Evolutionary conservation across 2,329 filamentous ascomycete species (phyloP), one percentile per base, ranked within the genome.

Genomic region (Sclerotinia sclerotiorum): DNA sequence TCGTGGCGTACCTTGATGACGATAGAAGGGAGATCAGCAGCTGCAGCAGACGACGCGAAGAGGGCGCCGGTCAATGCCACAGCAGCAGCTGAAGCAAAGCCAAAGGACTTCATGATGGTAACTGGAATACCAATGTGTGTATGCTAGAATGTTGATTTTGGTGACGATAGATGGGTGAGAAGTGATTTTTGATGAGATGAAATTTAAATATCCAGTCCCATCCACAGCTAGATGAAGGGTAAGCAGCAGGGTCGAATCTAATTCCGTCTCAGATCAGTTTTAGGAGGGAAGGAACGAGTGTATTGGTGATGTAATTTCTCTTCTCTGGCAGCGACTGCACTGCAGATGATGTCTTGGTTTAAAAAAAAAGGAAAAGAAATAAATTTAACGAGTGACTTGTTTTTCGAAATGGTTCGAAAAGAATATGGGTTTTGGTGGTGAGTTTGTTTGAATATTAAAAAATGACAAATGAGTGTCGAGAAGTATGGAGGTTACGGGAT

Each of bases 1-100:
- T 2, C 24, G 46, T 42, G 49, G 63, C 71, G 42, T 72, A 79
- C 78, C 74, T 80, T 79, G 70, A 84, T 82, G 68, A 84, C 80
- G 71, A 86, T 85, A 35, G 81, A 78, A 70, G 84, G 86, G 67
- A 90, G 79, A 72, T 85, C 84, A 66, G 87, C 86, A 63, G 82
- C 65, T 65, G 81, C 80, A 81, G 74, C 81, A 77, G 74, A 72
- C 72, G 81, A 79, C 58, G 81, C 80, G 70, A 86, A 79, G 65
- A 88, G 79, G 74, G 83, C 83, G 70, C 84, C 82, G 72, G 83
- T 80, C 73, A 83, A 83, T 70, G 85, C 76, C 69, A 79, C 72
- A 70, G 74, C 76, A 63, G 77, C 76, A 69, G 79, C 73, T 60
- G 81, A 79, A 67, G 81, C 80, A 76, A 83, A 70, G 69, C 75